Conservation (phyloP, 257 asterid species). For the Lavandula angustifolia region DNA sequence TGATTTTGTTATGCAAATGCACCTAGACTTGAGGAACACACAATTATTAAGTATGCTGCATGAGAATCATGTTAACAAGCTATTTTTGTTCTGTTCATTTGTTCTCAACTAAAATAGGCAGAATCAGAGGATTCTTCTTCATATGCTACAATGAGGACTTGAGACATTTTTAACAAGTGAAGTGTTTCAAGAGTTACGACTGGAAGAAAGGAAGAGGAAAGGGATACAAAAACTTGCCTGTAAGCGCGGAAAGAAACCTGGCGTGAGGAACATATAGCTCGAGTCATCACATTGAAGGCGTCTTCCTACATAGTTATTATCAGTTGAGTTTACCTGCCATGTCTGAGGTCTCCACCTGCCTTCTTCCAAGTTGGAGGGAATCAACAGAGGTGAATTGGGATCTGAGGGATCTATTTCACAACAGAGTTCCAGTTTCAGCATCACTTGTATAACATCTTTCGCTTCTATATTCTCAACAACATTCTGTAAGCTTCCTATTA, state of each 20-base stretch:
- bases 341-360: constrained; percentile 67
- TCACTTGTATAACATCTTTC: constrained; percentile 60
- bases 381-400: constrained; percentile 51
- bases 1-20: constrained; percentile 72
- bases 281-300: constrained; percentile 80
- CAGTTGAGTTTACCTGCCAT: constrained; percentile 53
- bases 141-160: too few species aligned
- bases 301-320: constrained; percentile 63
- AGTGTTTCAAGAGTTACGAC: too few species aligned
- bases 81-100: too few species aligned
- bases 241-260: constrained; percentile 80
- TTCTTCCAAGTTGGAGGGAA: constrained; percentile 72
- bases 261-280: constrained; percentile 65
- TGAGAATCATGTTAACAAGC: too few species aligned
- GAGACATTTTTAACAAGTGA: too few species aligned
- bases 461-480: constrained; percentile 62
- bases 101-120: not conserved
- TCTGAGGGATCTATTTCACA: constrained; percentile 69
- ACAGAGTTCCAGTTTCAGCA: constrained; percentile 83
- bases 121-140: too few species aligned
- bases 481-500: constrained; percentile 53
- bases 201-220: constrained; percentile 2
- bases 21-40: constrained; percentile 49
- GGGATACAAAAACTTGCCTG: constrained; percentile 52
- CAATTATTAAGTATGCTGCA: not conserved